These are phyloP conservation scores for Beauveria rudraprayagi DNA, from an alignment of 2,329 filamentous ascomycete species.

Conservation along the genomic window DNA sequence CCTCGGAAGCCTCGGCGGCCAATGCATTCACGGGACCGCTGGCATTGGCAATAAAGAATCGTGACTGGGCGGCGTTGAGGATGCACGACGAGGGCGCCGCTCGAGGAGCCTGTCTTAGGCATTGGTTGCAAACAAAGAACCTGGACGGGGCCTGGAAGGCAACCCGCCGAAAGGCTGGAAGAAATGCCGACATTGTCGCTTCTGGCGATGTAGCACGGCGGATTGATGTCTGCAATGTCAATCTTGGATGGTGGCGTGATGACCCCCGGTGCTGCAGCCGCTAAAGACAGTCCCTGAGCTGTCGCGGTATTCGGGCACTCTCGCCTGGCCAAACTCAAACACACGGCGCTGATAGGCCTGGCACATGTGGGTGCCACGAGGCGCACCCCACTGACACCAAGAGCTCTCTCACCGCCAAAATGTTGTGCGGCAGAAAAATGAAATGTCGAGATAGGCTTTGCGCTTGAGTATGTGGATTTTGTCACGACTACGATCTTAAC, in stretches of 20 bases:
- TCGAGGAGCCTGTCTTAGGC: slow-evolving; percentile 28
- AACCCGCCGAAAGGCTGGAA: slow-evolving; percentile 34
- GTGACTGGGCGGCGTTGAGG: slow-evolving; percentile 31
- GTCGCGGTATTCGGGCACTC: slow-evolving; percentile 4
- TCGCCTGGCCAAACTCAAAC: slow-evolving; percentile 10
- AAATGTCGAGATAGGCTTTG: neutral
- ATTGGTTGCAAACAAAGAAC: slow-evolving; percentile 42
- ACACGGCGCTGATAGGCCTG: slow-evolving; percentile 22
- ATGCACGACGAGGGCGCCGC: slow-evolving; percentile 31
- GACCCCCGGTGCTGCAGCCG: neutral
- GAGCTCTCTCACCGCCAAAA: slow-evolving; percentile 24
- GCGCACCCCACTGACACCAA: slow-evolving; percentile 20
- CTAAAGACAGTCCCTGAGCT: neutral
- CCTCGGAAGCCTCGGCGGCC: slow-evolving; percentile 21
- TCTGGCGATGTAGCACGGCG: slow-evolving; percentile 5
- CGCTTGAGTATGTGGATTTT: neutral
- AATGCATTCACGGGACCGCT: slow-evolving; percentile 22
- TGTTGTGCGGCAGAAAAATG: slow-evolving; percentile 24
- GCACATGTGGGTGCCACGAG: neutral
- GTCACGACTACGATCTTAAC: neutral
- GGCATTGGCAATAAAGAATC: slow-evolving; percentile 29
- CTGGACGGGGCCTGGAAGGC: slow-evolving; percentile 31
- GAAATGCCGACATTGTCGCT: slow-evolving; percentile 32
- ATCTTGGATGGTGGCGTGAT: slow-evolving; percentile 12
- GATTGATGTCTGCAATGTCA: neutral